phyloP scores from a whole-genome alignment of 179 eudicot species.

The Carnegiea gigantea region DNA sequence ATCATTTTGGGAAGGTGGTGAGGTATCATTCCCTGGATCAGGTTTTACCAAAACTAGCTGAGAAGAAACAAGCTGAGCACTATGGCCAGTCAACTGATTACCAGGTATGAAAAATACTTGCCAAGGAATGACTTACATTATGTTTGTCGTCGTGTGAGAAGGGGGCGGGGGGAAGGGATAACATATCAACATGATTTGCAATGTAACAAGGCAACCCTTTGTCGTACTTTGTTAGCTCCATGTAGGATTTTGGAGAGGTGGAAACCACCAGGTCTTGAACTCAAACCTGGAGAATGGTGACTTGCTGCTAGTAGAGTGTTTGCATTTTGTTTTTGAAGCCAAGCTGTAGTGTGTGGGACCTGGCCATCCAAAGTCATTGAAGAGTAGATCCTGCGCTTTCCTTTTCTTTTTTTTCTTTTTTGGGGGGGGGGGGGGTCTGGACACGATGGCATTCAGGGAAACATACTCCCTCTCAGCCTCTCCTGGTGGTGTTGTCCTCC shows the following conservation, averaged over 20 bases:
- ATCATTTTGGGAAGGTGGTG: constrained; percentile 27
- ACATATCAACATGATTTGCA: background rate
- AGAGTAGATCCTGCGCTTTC: no score
- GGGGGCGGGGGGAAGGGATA: no score
- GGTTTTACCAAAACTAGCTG: constrained; percentile 27
- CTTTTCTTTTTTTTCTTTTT: background rate
- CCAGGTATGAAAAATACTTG: constrained; percentile 26
- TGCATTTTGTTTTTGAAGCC: background rate
- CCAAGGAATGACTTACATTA: background rate
- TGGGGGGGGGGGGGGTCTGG: no score
- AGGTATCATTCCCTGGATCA: constrained; percentile 30
- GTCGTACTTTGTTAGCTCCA: background rate
- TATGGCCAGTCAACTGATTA: constrained; percentile 29
- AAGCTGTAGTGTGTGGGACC: background rate
- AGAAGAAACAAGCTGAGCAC: constrained; percentile 35
- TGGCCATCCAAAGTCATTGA: background rate
- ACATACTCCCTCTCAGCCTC: no score
- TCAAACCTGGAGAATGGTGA: no score
- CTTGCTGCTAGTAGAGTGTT: background rate
- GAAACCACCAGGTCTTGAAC: background rate
- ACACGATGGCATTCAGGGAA: no score
- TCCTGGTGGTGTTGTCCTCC: no score
- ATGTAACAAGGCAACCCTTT: background rate
- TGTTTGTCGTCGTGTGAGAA: no score
- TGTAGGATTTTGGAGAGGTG: background rate